These are phyloP conservation scores for Fraxinus nigra DNA, from an alignment of 305 asterid species.

Conservation along the genomic window DNA sequence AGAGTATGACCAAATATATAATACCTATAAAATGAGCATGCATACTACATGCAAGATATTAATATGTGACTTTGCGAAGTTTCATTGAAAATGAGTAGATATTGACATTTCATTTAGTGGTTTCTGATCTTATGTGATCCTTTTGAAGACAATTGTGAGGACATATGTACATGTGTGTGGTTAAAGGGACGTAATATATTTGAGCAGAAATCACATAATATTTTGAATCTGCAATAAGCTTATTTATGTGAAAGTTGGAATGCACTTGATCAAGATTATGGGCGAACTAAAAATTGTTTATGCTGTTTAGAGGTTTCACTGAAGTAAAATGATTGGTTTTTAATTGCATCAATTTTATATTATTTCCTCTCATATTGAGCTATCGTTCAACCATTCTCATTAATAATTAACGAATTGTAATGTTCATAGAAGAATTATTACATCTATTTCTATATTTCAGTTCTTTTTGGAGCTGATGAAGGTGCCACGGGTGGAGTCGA, in stretches of 20 bases:
- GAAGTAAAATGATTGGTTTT: background rate
- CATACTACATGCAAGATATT: background rate
- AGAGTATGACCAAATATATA: background rate
- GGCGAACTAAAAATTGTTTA: background rate
- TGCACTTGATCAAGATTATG: background rate
- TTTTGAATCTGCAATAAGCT: background rate
- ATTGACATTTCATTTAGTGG: background rate
- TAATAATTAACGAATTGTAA: background rate
- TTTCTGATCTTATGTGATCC: background rate
- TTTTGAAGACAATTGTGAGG: background rate
- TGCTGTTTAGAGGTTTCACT: background rate
- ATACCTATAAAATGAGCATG: background rate
- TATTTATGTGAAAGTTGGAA: background rate
- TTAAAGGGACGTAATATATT: background rate
- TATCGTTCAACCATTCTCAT: background rate
- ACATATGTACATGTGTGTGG: background rate
- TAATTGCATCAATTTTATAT: background rate
- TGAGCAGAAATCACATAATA: background rate
- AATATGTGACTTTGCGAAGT: background rate
- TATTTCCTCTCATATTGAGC: background rate
- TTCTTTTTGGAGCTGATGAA: conserved; percentile 99
- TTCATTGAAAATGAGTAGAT: background rate
- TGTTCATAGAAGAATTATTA: conserved; percentile 12
- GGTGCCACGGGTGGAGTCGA: conserved; percentile 94
- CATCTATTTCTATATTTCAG: conserved; percentile 43